Percentiles rank a stretch among this genome's conserved stretches.
Conservation (phyloP, 148 eudicot genomes). For the Chenopodium album region DNA sequence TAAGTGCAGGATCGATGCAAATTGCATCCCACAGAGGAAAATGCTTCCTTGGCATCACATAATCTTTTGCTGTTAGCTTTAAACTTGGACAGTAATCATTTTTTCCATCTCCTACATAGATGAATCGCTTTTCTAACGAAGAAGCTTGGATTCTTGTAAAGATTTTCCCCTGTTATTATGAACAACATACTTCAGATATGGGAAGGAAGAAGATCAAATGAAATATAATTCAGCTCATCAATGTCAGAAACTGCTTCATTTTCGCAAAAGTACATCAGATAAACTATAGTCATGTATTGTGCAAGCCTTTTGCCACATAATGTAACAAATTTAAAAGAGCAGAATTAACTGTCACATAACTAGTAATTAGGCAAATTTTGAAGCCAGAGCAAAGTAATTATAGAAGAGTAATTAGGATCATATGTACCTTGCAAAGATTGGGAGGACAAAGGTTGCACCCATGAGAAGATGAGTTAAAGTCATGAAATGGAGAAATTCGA, state of each 20-base stretch:
- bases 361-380: too few species aligned
- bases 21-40: constrained; percentile 30
- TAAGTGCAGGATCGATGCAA: constrained; percentile 7
- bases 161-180: constrained; percentile 24
- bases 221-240: neutral
- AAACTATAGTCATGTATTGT: too few species aligned
- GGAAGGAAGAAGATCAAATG: neutral
- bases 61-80: constrained; percentile 22
- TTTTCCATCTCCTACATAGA: constrained; percentile 33
- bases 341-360: too few species aligned
- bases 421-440: constrained; percentile 73
- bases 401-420: neutral
- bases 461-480: constrained; percentile 47
- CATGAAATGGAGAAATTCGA: constrained; percentile 53
- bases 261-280: neutral
- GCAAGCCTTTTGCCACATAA: too few species aligned
- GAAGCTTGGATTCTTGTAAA: constrained; percentile 21
- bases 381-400: neutral
- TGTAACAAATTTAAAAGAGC: too few species aligned
- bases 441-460: constrained; percentile 73
- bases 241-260: neutral
- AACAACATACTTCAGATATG: neutral
- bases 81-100: constrained; percentile 31
- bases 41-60: constrained; percentile 36
- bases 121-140: constrained; percentile 5